These are phyloP conservation scores for Fusarium duplospermum DNA, from an alignment of 2,329 filamentous ascomycete genomes.

Conservation along the genomic window DNA sequence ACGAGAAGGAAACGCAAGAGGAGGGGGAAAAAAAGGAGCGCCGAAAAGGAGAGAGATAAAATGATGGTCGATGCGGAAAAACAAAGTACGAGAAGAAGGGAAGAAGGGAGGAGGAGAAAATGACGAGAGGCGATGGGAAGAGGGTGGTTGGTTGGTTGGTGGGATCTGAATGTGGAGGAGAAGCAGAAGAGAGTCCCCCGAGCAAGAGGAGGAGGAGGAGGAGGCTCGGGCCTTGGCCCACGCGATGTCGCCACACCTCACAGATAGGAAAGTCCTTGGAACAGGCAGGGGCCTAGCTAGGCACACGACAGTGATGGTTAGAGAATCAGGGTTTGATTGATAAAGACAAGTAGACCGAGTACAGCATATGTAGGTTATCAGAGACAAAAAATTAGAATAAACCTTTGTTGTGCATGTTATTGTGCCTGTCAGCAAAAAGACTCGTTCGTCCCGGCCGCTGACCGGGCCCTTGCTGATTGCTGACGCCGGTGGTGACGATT, in stretches of 20 bases:
- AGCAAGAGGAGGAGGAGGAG: background rate
- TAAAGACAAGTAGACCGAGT: background rate
- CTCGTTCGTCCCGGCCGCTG: background rate
- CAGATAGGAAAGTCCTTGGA: background rate
- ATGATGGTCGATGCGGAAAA: conserved; percentile 10
- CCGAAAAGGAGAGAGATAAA: conserved; percentile 18
- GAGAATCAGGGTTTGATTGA: background rate
- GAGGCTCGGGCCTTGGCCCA: conserved; percentile 28
- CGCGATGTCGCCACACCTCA: conserved; percentile 40
- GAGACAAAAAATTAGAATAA: background rate
- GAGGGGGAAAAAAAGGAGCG: background rate
- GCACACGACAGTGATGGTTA: background rate
- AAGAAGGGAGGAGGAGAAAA: conserved; percentile 21
- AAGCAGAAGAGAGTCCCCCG: conserved; percentile 1
- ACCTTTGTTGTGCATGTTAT: background rate
- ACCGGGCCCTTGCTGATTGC: background rate
- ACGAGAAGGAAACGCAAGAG: background rate
- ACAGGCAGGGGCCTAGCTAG: conserved; percentile 2
- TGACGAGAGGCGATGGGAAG: conserved; percentile 23
- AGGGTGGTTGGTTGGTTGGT: conserved; percentile 30
- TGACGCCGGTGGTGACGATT: conserved; percentile 2
- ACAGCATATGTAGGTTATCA: too few relatives aligned
- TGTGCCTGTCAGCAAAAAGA: conserved; percentile 5
- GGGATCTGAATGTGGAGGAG: conserved; percentile 35
- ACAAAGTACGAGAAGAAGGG: conserved; percentile 4